Conservation (phyloP, 495 filamentous ascomycete genomes). For the Podospora sp. region DNA sequence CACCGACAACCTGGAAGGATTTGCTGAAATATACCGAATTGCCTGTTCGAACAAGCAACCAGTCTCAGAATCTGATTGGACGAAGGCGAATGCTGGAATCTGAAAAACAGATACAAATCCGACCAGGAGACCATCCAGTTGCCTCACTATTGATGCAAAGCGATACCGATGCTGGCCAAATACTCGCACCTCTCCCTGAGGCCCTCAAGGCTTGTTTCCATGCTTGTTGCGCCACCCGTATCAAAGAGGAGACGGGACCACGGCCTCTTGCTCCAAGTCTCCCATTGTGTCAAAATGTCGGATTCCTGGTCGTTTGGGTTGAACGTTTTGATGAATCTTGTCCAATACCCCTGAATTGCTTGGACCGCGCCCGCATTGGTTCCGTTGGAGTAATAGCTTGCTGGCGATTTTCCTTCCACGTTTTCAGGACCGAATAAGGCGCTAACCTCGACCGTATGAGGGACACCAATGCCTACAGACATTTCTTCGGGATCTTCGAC, state of each 20-base stretch:
- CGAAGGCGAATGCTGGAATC: too few species aligned
- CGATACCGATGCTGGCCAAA: conserved; percentile 34
- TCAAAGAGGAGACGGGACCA: conserved; percentile 55
- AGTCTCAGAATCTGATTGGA: too few species aligned
- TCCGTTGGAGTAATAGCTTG: conserved; percentile 54
- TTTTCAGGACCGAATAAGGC: conserved; percentile 60
- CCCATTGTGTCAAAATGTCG: conserved; percentile 24
- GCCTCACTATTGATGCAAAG: background rate
- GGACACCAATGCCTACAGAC: conserved; percentile 58
- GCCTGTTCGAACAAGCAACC: too few species aligned
- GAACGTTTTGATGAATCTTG: conserved; percentile 65
- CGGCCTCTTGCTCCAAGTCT: conserved; percentile 33
- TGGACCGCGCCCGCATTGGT: conserved; percentile 56
- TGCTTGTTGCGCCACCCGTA: conserved; percentile 55
- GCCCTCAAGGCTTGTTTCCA: conserved; percentile 58
- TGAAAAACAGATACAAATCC: background rate
- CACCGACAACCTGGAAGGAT: too few species aligned
- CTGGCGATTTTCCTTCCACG: conserved; percentile 39
- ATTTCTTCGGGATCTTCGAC: conserved; percentile 57
- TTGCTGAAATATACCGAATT: too few species aligned
- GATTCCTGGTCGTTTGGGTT: conserved; percentile 56
- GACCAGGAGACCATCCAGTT: background rate
- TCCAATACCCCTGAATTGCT: conserved; percentile 68
- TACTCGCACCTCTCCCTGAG: conserved; percentile 57
- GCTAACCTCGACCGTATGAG: conserved; percentile 63